Evolutionary conservation across 768 basidiomycete genomes (phyloP).

Genomic region (Coprinopsis marcescibilis): DNA sequence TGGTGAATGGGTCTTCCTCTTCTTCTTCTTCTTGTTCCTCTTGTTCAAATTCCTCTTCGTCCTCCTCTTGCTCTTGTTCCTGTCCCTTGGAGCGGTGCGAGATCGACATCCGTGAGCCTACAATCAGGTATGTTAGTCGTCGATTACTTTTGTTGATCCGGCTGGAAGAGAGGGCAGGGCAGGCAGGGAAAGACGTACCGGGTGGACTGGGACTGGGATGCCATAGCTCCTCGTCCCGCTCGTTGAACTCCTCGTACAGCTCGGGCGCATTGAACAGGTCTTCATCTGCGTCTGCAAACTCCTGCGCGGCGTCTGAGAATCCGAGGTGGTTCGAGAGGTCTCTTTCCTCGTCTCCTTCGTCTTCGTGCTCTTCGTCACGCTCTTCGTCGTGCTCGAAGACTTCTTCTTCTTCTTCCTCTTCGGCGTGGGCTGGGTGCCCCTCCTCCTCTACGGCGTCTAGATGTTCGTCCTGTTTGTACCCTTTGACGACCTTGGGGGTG

Average conservation of each 20-base stretch:
- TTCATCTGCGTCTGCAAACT: neutral
- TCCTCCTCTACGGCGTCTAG: neutral
- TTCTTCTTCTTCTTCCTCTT: neutral
- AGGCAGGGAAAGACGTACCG: neutral
- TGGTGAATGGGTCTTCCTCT: too few relatives aligned
- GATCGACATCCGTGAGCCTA: too few relatives aligned
- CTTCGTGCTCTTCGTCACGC: neutral
- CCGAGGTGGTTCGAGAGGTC: neutral
- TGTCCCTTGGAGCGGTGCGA: too few relatives aligned
- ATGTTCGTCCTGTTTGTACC: neutral
- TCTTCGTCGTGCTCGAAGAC: neutral
- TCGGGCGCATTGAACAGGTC: too few relatives aligned
- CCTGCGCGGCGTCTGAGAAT: too few relatives aligned
- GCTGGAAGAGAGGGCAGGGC: neutral
- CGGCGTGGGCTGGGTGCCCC: neutral
- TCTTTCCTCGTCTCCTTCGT: neutral
- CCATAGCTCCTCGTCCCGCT: too few relatives aligned
- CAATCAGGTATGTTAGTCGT: too few relatives aligned
- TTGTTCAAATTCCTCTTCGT: too few relatives aligned
- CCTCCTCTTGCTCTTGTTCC: too few relatives aligned
- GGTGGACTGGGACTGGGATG: neutral
- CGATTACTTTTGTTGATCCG: too few relatives aligned
- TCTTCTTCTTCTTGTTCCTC: too few relatives aligned
- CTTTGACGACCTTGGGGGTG: neutral
- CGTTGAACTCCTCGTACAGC: too few relatives aligned